Conservation (phyloP, 805 yeast species). For the Yamadazyma olivae region DNA sequence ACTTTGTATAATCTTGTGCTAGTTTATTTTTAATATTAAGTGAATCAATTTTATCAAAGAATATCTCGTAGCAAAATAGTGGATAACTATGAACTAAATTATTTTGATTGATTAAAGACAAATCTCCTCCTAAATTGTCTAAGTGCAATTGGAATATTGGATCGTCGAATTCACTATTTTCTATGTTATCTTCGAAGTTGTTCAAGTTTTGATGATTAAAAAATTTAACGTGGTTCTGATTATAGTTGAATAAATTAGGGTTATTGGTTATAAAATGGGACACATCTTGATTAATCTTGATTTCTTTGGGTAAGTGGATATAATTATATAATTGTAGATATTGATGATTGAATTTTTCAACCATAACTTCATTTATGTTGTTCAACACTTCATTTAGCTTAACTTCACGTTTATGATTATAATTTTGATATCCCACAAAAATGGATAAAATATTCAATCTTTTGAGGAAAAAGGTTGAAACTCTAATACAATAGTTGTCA, state of each 20-base stretch:
- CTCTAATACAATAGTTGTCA: slow-evolving; percentile 16
- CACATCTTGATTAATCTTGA: slow-evolving; percentile 2
- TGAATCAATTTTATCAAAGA: slow-evolving; percentile 3
- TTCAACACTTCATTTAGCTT: slow-evolving; percentile 6
- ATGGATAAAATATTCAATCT: slow-evolving; percentile 16
- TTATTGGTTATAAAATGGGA: no score
- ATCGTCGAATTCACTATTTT: background rate
- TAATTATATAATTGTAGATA: slow-evolving; percentile 14
- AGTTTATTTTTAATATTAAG: background rate
- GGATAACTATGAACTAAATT: background rate
- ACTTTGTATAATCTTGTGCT: background rate
- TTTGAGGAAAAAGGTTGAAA: slow-evolving; percentile 18
- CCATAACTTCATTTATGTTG: slow-evolving; percentile 20
- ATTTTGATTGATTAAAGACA: background rate
- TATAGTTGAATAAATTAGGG: slow-evolving; percentile 10
- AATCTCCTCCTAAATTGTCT: slow-evolving; percentile 7
- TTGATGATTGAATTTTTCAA: slow-evolving; percentile 15
- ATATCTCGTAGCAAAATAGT: background rate
- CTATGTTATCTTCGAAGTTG: background rate
- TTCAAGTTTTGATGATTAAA: slow-evolving; percentile 3
- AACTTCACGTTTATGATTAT: slow-evolving; percentile 6
- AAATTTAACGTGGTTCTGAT: slow-evolving; percentile 14
- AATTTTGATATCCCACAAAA: slow-evolving; percentile 15
- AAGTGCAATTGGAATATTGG: slow-evolving; percentile 5
- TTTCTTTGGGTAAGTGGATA: slow-evolving; percentile 17